phyloP scores from a whole-genome alignment of 768 basidiomycete species.

The Mrakia hoshinonis region DNA sequence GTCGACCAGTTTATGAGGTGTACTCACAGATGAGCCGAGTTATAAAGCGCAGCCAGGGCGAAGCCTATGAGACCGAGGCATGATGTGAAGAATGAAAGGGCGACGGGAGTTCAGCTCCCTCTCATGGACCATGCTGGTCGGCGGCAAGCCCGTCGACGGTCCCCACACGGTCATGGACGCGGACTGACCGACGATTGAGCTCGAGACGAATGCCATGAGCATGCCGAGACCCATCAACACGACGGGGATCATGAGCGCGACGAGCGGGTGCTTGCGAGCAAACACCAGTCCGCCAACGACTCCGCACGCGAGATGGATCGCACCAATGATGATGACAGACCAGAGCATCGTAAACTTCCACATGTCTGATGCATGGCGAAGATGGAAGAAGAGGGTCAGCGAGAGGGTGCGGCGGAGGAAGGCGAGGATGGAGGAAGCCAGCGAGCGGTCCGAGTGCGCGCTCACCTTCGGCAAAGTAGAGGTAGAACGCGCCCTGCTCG shows the following conservation, averaged over 20 bases:
- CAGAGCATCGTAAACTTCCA: conserved; percentile 9
- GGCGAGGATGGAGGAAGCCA: background rate
- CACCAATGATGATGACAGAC: background rate
- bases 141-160: no score
- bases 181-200: background rate
- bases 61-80: background rate
- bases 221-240: background rate
- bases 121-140: no score
- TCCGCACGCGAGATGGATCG: background rate
- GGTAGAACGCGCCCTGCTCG: background rate
- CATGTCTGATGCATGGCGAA: background rate
- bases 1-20: no score
- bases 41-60: background rate
- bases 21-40: background rate
- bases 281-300: background rate
- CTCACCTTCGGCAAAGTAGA: conserved; percentile 6
- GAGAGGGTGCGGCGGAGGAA: background rate
- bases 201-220: background rate
- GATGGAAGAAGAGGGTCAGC: background rate
- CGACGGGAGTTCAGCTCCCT: no score
- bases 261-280: background rate
- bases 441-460: background rate
- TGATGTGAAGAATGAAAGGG: background rate
- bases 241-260: background rate
- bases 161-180: no score